These are phyloP conservation scores for Fusarium caatingaense DNA, from an alignment of 2,329 filamentous ascomycete genomes.

Conservation along the genomic window DNA sequence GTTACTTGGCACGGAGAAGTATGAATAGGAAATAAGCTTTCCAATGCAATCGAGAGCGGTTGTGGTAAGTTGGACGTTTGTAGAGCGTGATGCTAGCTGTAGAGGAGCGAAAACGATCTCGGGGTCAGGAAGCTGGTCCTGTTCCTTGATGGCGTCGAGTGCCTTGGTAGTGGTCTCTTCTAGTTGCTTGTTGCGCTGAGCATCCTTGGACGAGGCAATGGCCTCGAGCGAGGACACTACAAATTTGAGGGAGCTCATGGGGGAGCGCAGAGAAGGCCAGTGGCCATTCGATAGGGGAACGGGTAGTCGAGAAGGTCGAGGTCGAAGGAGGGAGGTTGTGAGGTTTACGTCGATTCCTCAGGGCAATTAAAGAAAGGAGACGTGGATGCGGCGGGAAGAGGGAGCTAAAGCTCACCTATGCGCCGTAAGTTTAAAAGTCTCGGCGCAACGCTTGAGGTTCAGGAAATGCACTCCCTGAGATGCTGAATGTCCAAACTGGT, in stretches of 20 bases:
- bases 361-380: conserved; percentile 42
- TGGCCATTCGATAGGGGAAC: conserved; percentile 57
- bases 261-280: conserved; percentile 60
- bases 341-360: conserved; percentile 32
- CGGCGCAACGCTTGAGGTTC: not conserved
- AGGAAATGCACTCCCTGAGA: not conserved
- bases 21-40: conserved; percentile 98
- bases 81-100: conserved; percentile 87
- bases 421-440: conserved; percentile 9
- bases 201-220: conserved; percentile 92
- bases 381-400: conserved; percentile 20
- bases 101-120: conserved; percentile 92
- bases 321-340: conserved; percentile 21
- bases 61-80: conserved; percentile 86
- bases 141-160: conserved; percentile 85
- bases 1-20: conserved; percentile 81
- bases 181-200: conserved; percentile 85
- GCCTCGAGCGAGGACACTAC: conserved; percentile 92
- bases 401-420: conserved; percentile 29
- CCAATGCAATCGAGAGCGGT: conserved; percentile 97
- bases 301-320: conserved; percentile 15
- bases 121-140: conserved; percentile 85
- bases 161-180: conserved; percentile 85
- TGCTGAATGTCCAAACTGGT: not conserved
- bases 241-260: conserved; percentile 94